phyloP scores from a whole-genome alignment of 2,329 filamentous ascomycete genomes.

The Fusarium penzigii region DNA sequence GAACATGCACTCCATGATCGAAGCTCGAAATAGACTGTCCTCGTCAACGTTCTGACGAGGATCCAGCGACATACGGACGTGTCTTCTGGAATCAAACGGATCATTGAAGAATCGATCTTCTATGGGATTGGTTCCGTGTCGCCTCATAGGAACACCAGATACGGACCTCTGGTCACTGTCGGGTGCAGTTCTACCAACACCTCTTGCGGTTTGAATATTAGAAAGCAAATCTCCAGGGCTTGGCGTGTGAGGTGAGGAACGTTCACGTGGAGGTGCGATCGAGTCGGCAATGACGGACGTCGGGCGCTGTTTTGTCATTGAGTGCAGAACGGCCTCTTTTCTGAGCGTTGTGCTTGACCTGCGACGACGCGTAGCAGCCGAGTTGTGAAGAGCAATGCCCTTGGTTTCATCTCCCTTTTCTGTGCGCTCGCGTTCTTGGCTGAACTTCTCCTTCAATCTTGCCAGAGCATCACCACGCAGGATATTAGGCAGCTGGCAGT shows the following conservation, averaged over 20 bases:
- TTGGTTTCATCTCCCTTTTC: slow-evolving; percentile 78
- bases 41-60: slow-evolving; percentile 84
- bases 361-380: slow-evolving; percentile 62
- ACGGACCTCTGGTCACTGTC: slow-evolving; percentile 15
- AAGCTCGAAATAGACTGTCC: slow-evolving; percentile 83
- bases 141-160: slow-evolving; percentile 27
- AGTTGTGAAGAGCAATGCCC: slow-evolving; percentile 93
- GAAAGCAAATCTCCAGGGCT: slow-evolving; percentile 79
- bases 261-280: slow-evolving; percentile 43
- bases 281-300: slow-evolving; percentile 45
- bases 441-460: slow-evolving; percentile 90
- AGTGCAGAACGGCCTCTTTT: slow-evolving; percentile 77
- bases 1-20: slow-evolving; percentile 93
- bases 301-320: slow-evolving; percentile 53
- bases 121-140: slow-evolving; percentile 46
- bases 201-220: slow-evolving; percentile 71
- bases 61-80: slow-evolving; percentile 56
- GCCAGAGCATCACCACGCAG: slow-evolving; percentile 80
- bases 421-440: slow-evolving; percentile 77
- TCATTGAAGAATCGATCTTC: slow-evolving; percentile 55
- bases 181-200: slow-evolving; percentile 47
- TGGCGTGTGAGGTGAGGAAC: slow-evolving; percentile 48
- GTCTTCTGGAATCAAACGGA: slow-evolving; percentile 56
- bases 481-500: slow-evolving; percentile 87
- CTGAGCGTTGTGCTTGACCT: slow-evolving; percentile 74